These are phyloP conservation scores for sorghum (Sorghum bicolor) DNA, from an alignment of 176 grass and related monocot genomes.

Conservation along the genomic window DNA sequence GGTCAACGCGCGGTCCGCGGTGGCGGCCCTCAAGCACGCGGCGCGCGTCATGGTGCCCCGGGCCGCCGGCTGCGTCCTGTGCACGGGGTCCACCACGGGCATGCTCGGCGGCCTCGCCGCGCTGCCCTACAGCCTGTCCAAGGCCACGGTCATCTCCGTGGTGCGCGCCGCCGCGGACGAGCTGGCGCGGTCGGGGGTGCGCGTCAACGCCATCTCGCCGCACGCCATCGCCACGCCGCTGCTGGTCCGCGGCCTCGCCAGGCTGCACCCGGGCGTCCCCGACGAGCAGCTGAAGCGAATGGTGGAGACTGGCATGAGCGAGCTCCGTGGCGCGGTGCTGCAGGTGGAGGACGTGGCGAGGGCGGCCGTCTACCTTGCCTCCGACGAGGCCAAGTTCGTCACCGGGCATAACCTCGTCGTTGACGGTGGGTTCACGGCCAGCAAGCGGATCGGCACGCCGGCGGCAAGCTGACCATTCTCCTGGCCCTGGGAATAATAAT, in stretches of 20 bases:
- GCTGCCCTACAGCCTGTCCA: constrained; percentile 41
- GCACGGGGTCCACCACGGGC: constrained; percentile 57
- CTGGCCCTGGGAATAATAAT: background rate
- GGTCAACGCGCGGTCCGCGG: constrained; percentile 49
- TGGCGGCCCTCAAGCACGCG: constrained; percentile 73
- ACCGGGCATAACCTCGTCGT: constrained; percentile 42
- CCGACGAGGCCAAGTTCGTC: constrained; percentile 45
- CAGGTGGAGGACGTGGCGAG: constrained; percentile 44
- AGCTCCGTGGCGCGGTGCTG: constrained; percentile 29
- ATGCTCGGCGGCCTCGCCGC: constrained; percentile 29
- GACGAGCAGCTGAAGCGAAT: constrained; percentile 32
- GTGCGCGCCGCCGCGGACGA: constrained; percentile 28
- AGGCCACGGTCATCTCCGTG: constrained; percentile 21
- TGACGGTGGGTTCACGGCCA: constrained; percentile 46
- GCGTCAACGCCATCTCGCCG: constrained; percentile 46
- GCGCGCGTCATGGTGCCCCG: constrained; percentile 73
- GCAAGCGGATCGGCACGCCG: constrained; percentile 25
- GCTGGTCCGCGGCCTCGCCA: constrained; percentile 8
- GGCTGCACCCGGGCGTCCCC: constrained; percentile 15
- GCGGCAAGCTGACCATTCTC: background rate
- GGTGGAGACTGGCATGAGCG: constrained; percentile 36
- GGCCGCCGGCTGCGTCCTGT: constrained; percentile 55
- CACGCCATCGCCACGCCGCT: constrained; percentile 48
- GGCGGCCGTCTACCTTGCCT: constrained; percentile 52
- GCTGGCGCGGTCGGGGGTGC: constrained; percentile 36